A percentile compares a stretch with the other conserved stretches of the same genome.
Conservation (phyloP, 2,329 filamentous ascomycete species). For the Neocucurbitaria cava region DNA sequence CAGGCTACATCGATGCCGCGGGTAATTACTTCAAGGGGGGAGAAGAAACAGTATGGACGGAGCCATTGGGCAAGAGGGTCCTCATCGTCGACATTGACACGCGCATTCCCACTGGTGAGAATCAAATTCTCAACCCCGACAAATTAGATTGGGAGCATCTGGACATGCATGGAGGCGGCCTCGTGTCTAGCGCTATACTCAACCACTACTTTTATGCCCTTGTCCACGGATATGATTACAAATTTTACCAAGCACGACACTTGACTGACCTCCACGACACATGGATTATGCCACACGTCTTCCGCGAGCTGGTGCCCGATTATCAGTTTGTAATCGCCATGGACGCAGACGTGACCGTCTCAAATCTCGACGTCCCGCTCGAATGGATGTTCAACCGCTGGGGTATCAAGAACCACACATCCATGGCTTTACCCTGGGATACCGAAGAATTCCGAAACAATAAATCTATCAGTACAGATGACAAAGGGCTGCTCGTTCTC, state of each 20-base stretch:
- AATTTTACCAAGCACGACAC: constrained; percentile 49
- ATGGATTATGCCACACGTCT: constrained; percentile 54
- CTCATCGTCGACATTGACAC: constrained; percentile 43
- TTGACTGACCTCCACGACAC: constrained; percentile 48
- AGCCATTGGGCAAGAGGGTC: constrained; percentile 31
- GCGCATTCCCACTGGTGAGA: constrained; percentile 24
- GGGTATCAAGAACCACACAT: constrained; percentile 50
- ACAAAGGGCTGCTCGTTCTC: constrained; percentile 41
- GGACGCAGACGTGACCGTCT: constrained; percentile 55
- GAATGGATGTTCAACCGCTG: constrained; percentile 60
- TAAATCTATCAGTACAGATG: constrained; percentile 42
- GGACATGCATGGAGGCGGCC: constrained; percentile 27
- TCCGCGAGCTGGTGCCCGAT: constrained; percentile 49
- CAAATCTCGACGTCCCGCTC: constrained; percentile 53
- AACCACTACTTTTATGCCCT: constrained; percentile 34
- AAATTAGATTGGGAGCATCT: constrained; percentile 31
- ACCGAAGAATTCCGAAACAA: constrained; percentile 13
- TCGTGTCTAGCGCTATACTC: constrained; percentile 28
- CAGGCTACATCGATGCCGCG: constrained; percentile 17
- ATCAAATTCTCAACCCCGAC: constrained; percentile 29
- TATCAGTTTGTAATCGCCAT: constrained; percentile 56
- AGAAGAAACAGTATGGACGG: constrained; percentile 24
- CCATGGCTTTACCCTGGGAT: constrained; percentile 53
- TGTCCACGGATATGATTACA: constrained; percentile 58
- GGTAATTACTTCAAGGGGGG: constrained; percentile 16